A percentile compares a stretch with the other conserved stretches of the same genome.
Conservation (phyloP, 2,329 filamentous ascomycete species). For the Colletotrichum sp. region DNA sequence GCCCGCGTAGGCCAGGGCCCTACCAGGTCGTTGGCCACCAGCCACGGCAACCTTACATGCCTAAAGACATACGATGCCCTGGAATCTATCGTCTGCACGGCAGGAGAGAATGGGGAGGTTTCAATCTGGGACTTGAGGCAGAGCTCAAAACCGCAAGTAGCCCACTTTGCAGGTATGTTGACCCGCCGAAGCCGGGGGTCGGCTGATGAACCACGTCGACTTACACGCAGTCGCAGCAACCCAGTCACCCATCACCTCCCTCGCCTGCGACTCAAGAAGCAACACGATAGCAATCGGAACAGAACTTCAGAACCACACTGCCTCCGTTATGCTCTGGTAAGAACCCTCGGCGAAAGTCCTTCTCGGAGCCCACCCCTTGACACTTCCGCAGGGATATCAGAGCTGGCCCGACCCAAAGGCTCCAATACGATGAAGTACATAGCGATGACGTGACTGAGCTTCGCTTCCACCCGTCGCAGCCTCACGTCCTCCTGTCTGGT, state of each 20-base stretch:
- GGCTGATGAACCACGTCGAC: constrained; percentile 11
- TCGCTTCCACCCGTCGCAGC: constrained; percentile 63
- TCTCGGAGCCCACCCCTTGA: constrained; percentile 17
- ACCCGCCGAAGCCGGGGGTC: background rate
- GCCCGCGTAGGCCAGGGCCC: constrained; percentile 57
- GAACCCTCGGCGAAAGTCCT: constrained; percentile 9
- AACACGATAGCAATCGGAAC: constrained; percentile 75
- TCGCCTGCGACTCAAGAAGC: constrained; percentile 63
- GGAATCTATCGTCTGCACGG: constrained; percentile 66
- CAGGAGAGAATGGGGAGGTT: constrained; percentile 74
- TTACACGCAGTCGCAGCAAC: constrained; percentile 39
- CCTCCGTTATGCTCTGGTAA: constrained; percentile 67
- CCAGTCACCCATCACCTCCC: constrained; percentile 62
- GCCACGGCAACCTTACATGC: constrained; percentile 69
- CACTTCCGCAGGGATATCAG: constrained; percentile 59
- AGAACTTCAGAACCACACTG: constrained; percentile 69
- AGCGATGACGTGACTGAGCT: constrained; percentile 72
- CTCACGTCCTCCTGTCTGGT: constrained; percentile 72
- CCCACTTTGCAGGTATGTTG: constrained; percentile 51
- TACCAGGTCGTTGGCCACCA: constrained; percentile 50
- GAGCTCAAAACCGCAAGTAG: constrained; percentile 41
- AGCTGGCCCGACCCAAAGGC: constrained; percentile 47
- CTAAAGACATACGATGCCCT: constrained; percentile 60
- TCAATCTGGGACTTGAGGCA: constrained; percentile 70
- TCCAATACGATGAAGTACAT: constrained; percentile 68